phyloP scores from a whole-genome alignment of 192 early-diverging fungal species.

The Backusella liffmaniae region DNA sequence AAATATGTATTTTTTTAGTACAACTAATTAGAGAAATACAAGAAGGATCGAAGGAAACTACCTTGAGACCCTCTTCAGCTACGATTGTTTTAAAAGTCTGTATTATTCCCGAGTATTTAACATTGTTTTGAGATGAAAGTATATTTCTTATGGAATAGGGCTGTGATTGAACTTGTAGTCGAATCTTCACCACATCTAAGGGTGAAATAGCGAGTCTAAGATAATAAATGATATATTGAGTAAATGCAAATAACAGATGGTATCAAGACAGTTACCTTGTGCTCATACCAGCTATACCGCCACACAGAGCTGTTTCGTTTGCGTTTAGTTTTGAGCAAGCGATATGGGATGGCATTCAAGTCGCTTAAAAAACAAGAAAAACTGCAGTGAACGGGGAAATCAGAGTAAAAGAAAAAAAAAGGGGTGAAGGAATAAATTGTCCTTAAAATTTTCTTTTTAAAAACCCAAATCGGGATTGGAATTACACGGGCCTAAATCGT shows the following conservation, averaged over 20 bases:
- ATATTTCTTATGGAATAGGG: neutral
- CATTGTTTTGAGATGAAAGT: neutral
- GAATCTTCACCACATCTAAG: constrained; percentile 93
- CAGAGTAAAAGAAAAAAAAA: neutral
- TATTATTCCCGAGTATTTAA: constrained; percentile 64
- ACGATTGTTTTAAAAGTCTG: constrained; percentile 69
- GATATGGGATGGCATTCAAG: constrained; percentile 31
- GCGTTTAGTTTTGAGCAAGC: constrained; percentile 26
- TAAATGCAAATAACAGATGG: neutral
- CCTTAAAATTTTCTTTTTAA: constrained; percentile 6
- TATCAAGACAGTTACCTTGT: constrained; percentile 19
- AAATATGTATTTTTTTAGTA: neutral
- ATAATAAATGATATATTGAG: constrained; percentile 14
- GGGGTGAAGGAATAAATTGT: neutral
- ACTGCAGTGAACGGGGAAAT: constrained; percentile 3
- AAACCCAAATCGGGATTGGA: neutral
- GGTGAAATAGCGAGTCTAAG: constrained; percentile 81
- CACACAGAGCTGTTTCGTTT: constrained; percentile 44
- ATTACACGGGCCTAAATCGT: neutral
- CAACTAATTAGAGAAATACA: neutral
- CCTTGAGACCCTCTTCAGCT: constrained; percentile 72
- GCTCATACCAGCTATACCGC: constrained; percentile 51
- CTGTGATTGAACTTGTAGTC: constrained; percentile 54
- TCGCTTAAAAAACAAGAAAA: neutral
- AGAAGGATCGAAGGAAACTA: neutral